These are phyloP conservation scores for Synura sp. DNA, from an alignment of 352 stramenopile genomes.

Conservation along the genomic window DNA sequence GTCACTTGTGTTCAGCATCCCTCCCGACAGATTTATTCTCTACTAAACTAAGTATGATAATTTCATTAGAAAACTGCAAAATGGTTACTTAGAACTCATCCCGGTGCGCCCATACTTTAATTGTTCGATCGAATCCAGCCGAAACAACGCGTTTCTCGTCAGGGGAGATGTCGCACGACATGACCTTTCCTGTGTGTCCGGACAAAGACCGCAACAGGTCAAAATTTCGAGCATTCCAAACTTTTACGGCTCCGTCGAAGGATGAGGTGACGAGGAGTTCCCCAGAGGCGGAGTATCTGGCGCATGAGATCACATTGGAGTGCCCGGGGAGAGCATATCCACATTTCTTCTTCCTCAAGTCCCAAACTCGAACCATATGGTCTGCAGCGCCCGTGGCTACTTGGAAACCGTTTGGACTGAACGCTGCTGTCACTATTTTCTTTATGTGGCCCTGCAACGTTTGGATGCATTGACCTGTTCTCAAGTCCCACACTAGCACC, in stretches of 20 bases:
- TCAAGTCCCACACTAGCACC: conserved; percentile 89
- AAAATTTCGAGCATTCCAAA: conserved; percentile 90
- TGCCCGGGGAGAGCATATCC: conserved; percentile 88
- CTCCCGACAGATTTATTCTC: no score
- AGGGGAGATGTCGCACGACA: conserved; percentile 77
- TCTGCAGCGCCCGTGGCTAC: conserved; percentile 90
- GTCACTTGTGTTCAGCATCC: no score
- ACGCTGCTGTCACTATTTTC: conserved; percentile 86
- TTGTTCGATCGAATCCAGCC: conserved; percentile 76
- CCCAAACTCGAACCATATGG: conserved; percentile 91
- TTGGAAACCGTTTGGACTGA: conserved; percentile 82
- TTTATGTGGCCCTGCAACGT: conserved; percentile 85
- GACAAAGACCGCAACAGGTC: conserved; percentile 72
- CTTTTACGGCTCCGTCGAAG: conserved; percentile 87
- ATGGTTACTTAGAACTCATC: conserved; percentile 74
- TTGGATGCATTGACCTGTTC: conserved; percentile 84
- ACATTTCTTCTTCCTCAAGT: conserved; percentile 80
- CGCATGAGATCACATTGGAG: conserved; percentile 84
- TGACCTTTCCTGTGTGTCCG: conserved; percentile 91
- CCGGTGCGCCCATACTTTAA: conserved; percentile 80
- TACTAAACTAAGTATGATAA: no score
- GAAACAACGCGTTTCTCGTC: conserved; percentile 75
- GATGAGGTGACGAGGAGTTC: conserved; percentile 82
- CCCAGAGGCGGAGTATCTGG: conserved; percentile 70
- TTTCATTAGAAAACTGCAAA: no score